A percentile compares a stretch with the other conserved stretches of the same genome.
Conservation (phyloP, 2,329 filamentous ascomycete genomes). For the Fusarium luffae region DNA sequence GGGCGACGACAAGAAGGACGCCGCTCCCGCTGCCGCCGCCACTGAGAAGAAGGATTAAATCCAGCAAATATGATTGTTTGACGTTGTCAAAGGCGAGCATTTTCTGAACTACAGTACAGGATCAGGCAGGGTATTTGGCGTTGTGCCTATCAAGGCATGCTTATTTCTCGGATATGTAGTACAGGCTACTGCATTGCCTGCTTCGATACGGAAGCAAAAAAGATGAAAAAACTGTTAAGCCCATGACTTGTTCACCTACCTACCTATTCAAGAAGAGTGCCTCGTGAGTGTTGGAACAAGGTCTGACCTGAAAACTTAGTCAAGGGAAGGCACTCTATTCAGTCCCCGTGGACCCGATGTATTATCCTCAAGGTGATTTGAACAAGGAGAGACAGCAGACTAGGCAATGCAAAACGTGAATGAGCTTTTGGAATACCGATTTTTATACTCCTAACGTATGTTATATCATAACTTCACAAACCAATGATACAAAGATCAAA, state of each 20-base stretch:
- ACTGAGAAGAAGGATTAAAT: slow-evolving; percentile 55
- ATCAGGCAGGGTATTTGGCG: slow-evolving; percentile 40
- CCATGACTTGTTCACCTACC: neutral
- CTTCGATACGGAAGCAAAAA: slow-evolving; percentile 41
- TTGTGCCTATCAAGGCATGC: slow-evolving; percentile 37
- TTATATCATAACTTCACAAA: neutral
- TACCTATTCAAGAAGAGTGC: neutral
- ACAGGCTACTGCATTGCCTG: slow-evolving; percentile 31
- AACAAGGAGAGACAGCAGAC: neutral
- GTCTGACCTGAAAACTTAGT: neutral
- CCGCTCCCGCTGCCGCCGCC: slow-evolving; percentile 50
- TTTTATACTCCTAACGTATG: neutral
- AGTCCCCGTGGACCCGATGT: neutral
- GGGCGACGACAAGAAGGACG: slow-evolving; percentile 63
- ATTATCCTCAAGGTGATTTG: neutral
- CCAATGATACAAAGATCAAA: neutral
- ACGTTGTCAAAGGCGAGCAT: slow-evolving; percentile 33
- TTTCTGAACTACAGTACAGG: slow-evolving; percentile 38
- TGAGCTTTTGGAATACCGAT: neutral
- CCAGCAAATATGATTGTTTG: slow-evolving; percentile 30
- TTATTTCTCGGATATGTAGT: slow-evolving; percentile 39
- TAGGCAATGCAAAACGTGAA: neutral
- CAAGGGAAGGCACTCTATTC: neutral
- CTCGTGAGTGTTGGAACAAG: neutral
- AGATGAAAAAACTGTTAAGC: slow-evolving; percentile 37